These are phyloP conservation scores for Westerdykella sp. DNA, from an alignment of 2,329 filamentous ascomycete genomes.

Conservation along the genomic window DNA sequence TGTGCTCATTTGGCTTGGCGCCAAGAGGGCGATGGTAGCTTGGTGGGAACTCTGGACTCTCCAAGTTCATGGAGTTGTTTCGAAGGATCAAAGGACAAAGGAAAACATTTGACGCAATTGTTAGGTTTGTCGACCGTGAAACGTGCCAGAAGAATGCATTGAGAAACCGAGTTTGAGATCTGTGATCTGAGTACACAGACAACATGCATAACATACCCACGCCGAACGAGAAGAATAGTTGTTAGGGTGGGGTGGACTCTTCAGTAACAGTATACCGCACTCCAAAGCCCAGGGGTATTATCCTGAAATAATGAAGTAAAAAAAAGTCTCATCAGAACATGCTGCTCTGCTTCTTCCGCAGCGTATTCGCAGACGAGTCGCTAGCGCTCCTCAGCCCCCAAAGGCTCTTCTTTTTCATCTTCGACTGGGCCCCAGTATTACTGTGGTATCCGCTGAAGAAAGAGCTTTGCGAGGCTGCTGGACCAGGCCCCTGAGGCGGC, in stretches of 20 bases:
- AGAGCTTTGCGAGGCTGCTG: constrained; percentile 27
- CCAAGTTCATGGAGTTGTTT: not conserved
- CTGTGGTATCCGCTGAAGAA: constrained; percentile 31
- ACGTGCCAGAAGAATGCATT: not conserved
- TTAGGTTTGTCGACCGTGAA: too few species aligned
- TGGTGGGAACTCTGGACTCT: not conserved
- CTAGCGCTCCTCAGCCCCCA: constrained; percentile 32
- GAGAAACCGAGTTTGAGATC: not conserved
- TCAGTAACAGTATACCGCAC: not conserved
- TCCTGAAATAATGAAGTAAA: not conserved
- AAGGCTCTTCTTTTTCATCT: constrained; percentile 34
- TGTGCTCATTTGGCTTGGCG: constrained; percentile 21
- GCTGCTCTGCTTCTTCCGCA: constrained; percentile 41
- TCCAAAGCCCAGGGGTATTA: constrained; percentile 1
- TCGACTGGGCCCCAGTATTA: constrained; percentile 20
- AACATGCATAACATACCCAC: too few species aligned
- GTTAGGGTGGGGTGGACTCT: not conserved
- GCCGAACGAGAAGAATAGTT: constrained; percentile 5
- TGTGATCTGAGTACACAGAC: too few species aligned
- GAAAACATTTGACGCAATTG: too few species aligned
- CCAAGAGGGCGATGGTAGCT: constrained; percentile 4
- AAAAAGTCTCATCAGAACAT: constrained; percentile 32
- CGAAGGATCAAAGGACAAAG: too few species aligned
- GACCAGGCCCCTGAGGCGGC: constrained; percentile 12
- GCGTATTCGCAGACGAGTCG: constrained; percentile 24